phyloP scores from a whole-genome alignment of 2,329 filamentous ascomycete genomes.

The Nigrospora sphaerica region DNA sequence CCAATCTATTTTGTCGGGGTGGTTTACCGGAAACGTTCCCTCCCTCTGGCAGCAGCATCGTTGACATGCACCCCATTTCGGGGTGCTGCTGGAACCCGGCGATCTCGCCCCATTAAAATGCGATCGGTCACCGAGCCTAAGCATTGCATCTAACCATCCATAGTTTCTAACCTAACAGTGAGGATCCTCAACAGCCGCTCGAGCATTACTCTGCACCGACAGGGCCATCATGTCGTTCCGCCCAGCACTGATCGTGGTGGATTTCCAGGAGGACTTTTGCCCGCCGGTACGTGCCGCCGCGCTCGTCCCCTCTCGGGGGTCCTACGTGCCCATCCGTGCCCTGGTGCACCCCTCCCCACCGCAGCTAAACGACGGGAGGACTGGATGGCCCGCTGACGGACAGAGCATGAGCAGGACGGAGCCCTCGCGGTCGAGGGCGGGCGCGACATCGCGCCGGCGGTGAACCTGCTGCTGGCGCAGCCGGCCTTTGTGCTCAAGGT shows the following conservation, averaged over 20 bases:
- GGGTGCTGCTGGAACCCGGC: neutral
- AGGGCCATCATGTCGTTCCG: neutral
- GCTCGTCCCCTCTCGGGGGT: no score
- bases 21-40: no score
- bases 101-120: neutral
- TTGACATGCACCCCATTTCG: no score
- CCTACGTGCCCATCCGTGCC: no score
- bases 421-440: conserved; percentile 75
- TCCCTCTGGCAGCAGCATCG: no score
- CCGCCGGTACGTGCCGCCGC: conserved; percentile 58
- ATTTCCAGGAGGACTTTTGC: conserved; percentile 93
- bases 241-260: conserved; percentile 63
- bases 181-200: neutral
- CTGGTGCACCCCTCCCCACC: no score
- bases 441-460: conserved; percentile 57
- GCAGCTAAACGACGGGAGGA: no score
- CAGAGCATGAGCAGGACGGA: conserved; percentile 52
- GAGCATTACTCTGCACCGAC: neutral
- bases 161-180: neutral
- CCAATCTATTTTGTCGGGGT: no score
- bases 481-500: conserved; percentile 63
- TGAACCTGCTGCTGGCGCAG: conserved; percentile 70
- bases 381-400: no score
- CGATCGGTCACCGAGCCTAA: neutral
- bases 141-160: no score